A percentile compares a stretch with the other conserved stretches of the same genome.
These are phyloP conservation scores for Clavariopsis aquatica DNA, from an alignment of 495 filamentous ascomycete species.

Conservation along the genomic window DNA sequence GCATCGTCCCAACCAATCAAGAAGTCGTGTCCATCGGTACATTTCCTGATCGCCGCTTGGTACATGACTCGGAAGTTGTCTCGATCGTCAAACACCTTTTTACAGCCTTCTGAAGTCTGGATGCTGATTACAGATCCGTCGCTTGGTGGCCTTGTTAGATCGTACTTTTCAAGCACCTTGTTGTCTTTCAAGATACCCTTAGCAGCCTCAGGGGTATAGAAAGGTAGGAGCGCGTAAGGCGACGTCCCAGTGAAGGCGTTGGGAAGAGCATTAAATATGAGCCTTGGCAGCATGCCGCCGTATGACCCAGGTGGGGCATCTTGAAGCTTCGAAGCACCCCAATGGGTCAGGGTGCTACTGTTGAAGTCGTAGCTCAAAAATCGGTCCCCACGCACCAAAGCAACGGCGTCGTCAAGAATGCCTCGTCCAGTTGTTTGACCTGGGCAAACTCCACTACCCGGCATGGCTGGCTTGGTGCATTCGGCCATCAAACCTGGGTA, in stretches of 20 bases:
- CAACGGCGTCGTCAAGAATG: slow-evolving; percentile 42
- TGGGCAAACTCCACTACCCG: slow-evolving; percentile 42
- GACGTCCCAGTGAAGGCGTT: slow-evolving; percentile 41
- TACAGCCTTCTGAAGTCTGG: slow-evolving; percentile 47
- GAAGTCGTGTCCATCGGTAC: slow-evolving; percentile 47
- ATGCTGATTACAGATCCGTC: slow-evolving; percentile 41
- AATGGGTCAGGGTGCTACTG: slow-evolving; percentile 42
- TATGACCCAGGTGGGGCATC: slow-evolving; percentile 38
- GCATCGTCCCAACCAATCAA: slow-evolving; percentile 49
- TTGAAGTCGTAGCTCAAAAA: slow-evolving; percentile 44
- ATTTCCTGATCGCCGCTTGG: slow-evolving; percentile 44
- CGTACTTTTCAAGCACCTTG: slow-evolving; percentile 46
- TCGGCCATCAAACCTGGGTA: slow-evolving; percentile 43
- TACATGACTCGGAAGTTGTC: slow-evolving; percentile 49
- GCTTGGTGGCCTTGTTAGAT: slow-evolving; percentile 40
- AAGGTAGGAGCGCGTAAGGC: slow-evolving; percentile 47
- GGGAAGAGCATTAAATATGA: slow-evolving; percentile 38
- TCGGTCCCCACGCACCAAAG: slow-evolving; percentile 41
- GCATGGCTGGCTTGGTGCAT: slow-evolving; percentile 41
- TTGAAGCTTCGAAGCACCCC: slow-evolving; percentile 41
- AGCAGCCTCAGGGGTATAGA: slow-evolving; percentile 47
- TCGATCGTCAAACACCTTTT: slow-evolving; percentile 46
- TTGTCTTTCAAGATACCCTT: slow-evolving; percentile 60
- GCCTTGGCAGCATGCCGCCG: slow-evolving; percentile 42
- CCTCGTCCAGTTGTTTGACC: slow-evolving; percentile 43